Evolutionary conservation across 805 yeast genomes (phyloP), one percentile per base, ranked within the genome.

Genomic region (Ogataea glucozyma): DNA sequence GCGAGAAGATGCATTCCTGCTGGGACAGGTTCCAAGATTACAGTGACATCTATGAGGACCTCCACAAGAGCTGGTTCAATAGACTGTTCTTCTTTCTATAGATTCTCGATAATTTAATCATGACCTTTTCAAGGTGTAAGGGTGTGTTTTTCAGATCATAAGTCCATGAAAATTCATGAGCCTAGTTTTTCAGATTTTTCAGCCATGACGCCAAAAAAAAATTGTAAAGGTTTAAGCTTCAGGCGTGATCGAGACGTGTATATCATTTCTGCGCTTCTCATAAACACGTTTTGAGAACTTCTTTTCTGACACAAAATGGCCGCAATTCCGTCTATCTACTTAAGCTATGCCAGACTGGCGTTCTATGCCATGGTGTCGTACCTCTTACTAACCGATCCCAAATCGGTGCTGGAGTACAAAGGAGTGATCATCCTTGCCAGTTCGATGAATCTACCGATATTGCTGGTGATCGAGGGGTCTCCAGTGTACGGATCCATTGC

Each of bases 401-500:
- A 45, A 26, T 33, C 54, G 0, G 58, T 61, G 2, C 23, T 63
- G 4, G 67, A 63, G 40, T 60, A 62, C 40, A 47, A 53, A 4
- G 65, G 61, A 3, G 54, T 62, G 23, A 22, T 59, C 20, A 49
- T 62, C 16, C 35, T 63, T 9, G 48, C 61, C 5, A 47, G 61
- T 10, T 51, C 67, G 4, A 62, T 63, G 67, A 57, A 57, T 24
- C 45, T 63, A 17, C 71, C 71, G 10, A 30, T 64, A 11, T 44
- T 66, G 11, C 44, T 60, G 48, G 57, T 57, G 4, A 60, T 62
- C 38, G 66, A 59, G 21, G 53, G 54, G 18, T 59, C 63, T 2
- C 67, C 65, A 30, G 49, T 64, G 6, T 65, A 64, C 46, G 86
- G 87, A 1, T 38, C 75, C 1, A 53, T 80, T 27, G 71, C 79